Conservation (phyloP, 169 alveolate genomes). For the Plasmodium sp. region DNA sequence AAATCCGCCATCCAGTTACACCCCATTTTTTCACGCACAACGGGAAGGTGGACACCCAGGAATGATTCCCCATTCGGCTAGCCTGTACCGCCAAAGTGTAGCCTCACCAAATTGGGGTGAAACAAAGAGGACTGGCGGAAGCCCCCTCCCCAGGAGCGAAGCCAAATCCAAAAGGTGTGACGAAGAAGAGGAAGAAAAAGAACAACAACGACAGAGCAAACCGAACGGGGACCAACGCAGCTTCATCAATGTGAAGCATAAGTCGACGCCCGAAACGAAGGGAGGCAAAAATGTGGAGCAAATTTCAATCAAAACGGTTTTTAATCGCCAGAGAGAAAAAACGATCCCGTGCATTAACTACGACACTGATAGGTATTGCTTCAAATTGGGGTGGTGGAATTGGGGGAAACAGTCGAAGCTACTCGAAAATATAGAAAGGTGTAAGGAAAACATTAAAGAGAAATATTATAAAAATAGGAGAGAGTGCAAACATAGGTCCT, state of each 20-base stretch:
- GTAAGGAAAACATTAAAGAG: conserved; percentile 54
- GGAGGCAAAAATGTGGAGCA: background rate
- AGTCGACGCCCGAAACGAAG: background rate
- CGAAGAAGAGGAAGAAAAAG: background rate
- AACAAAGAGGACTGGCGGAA: background rate
- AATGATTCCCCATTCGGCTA: background rate
- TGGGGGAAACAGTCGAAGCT: conserved; percentile 22
- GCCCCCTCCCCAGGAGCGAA: background rate
- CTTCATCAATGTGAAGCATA: background rate
- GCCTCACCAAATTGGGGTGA: background rate
- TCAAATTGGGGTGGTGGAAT: conserved; percentile 62
- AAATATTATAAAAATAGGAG: conserved; percentile 55
- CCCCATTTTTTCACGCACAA: background rate
- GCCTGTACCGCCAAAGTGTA: background rate
- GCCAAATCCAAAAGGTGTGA: background rate
- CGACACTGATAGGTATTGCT: conserved; percentile 15
- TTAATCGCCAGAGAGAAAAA: conserved; percentile 4
- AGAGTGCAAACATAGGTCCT: conserved; percentile 28
- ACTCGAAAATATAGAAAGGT: conserved; percentile 38
- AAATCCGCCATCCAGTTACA: background rate
- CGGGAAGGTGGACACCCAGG: background rate
- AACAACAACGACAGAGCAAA: background rate
- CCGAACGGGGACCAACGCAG: background rate
- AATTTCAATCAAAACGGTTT: conserved; percentile 37
- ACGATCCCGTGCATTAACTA: conserved; percentile 49